These are phyloP conservation scores for Plectosphaerella cucumerina DNA, from an alignment of 2,329 filamentous ascomycete species.

Conservation along the genomic window DNA sequence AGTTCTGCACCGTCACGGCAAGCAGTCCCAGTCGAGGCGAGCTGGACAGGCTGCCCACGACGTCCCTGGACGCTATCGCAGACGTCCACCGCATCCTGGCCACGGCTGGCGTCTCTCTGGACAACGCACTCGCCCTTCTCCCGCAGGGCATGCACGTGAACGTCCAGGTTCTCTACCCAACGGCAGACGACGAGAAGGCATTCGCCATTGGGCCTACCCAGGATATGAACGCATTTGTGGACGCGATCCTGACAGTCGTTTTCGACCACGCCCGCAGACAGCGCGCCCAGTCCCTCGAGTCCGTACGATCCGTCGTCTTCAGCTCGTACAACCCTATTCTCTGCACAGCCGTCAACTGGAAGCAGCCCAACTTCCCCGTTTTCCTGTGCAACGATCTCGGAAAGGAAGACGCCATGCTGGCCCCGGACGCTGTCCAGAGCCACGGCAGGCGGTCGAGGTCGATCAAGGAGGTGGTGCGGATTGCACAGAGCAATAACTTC, in stretches of 20 bases:
- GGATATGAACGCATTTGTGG: conserved; percentile 83
- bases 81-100: conserved; percentile 69
- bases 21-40: conserved; percentile 36
- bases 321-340: conserved; percentile 87
- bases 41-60: conserved; percentile 36
- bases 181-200: conserved; percentile 63
- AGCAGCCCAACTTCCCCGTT: conserved; percentile 96
- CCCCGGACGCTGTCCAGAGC: conserved; percentile 34
- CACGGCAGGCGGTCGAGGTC: conserved; percentile 74
- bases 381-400: conserved; percentile 93
- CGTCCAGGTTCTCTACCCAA: conserved; percentile 87
- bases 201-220: conserved; percentile 68
- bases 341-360: conserved; percentile 96
- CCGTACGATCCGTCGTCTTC: conserved; percentile 85
- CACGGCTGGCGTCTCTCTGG: conserved; percentile 72
- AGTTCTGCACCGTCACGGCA: conserved; percentile 57
- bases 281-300: conserved; percentile 61
- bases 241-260: conserved; percentile 76
- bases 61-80: conserved; percentile 52
- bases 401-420: conserved; percentile 43
- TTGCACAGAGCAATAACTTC: conserved; percentile 93
- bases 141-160: conserved; percentile 82
- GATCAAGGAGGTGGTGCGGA: conserved; percentile 90
- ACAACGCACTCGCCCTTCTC: conserved; percentile 70
- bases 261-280: conserved; percentile 83